Evolutionary conservation across 176 grass and related monocot genomes (phyloP).

Genomic region (Olyra latifolia): DNA sequence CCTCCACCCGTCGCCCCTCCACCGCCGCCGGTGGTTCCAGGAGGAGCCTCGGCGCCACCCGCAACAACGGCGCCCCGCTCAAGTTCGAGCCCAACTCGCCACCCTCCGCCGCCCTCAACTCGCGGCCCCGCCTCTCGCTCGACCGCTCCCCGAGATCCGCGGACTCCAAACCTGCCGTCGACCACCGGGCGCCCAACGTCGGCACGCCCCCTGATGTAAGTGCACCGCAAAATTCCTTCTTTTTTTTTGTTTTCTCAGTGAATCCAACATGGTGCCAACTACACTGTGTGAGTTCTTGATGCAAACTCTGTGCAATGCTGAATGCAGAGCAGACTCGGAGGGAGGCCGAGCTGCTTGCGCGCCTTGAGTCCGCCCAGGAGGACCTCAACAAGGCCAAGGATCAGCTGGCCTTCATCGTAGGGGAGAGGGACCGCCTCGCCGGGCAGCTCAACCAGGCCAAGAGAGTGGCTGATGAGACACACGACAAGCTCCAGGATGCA

Average conservation of each 20-base stretch:
- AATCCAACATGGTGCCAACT: not conserved
- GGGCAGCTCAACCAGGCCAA: constrained; percentile 71
- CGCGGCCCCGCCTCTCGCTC: constrained; percentile 73
- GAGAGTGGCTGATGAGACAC: constrained; percentile 47
- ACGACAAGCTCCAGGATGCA: constrained; percentile 83
- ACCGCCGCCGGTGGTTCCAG: constrained; percentile 34
- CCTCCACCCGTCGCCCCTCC: constrained; percentile 42
- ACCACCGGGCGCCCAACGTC: constrained; percentile 73
- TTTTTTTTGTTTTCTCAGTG: not conserved
- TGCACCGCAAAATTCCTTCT: too few relatives aligned
- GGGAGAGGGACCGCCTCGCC: constrained; percentile 64
- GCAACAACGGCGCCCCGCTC: constrained; percentile 50
- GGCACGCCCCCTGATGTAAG: constrained; percentile 76
- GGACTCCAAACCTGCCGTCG: constrained; percentile 57
- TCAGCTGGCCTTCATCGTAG: constrained; percentile 52
- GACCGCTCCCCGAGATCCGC: constrained; percentile 76
- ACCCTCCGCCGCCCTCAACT: constrained; percentile 37
- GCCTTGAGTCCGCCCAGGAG: constrained; percentile 59
- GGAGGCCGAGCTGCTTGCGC: constrained; percentile 64
- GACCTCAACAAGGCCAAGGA: constrained; percentile 84
- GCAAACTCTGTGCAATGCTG: not conserved
- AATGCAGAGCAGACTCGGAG: constrained; percentile 53
- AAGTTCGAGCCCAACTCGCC: constrained; percentile 74
- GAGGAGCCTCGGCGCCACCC: constrained; percentile 40
- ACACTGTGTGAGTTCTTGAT: not conserved